A percentile compares a stretch with the other conserved stretches of the same genome.
phyloP scores from a whole-genome alignment of 1,139 yeast genomes.

The Hansenula sp. region DNA sequence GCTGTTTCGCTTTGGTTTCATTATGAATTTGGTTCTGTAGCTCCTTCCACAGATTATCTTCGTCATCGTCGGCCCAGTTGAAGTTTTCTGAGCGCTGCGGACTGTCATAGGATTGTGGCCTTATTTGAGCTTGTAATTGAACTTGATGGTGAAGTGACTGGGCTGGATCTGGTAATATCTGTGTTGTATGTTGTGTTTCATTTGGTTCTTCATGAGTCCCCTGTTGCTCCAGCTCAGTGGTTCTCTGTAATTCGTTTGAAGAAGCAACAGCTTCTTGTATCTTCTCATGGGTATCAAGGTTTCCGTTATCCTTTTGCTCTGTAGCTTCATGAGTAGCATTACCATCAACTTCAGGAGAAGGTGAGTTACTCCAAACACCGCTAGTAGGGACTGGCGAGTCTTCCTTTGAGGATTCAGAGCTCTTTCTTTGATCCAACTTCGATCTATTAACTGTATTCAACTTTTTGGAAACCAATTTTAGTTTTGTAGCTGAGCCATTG shows the following conservation, averaged over 20 bases:
- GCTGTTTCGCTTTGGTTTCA: neutral
- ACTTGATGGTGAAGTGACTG: neutral
- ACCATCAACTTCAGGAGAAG: neutral
- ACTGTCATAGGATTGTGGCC: neutral
- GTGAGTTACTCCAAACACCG: neutral
- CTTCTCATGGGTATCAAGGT: no score
- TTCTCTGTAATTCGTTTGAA: neutral
- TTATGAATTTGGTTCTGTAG: constrained; percentile 3
- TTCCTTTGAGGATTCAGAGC: neutral
- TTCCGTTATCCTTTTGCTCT: neutral
- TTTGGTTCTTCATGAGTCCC: neutral
- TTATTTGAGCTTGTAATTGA: neutral
- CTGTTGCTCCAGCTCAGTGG: no score
- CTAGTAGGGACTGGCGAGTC: neutral
- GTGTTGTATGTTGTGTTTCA: neutral
- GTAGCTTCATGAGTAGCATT: neutral
- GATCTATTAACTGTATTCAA: constrained; percentile 4
- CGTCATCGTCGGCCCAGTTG: neutral
- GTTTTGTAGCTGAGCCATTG: constrained; percentile 9
- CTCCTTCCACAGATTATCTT: constrained; percentile 4
- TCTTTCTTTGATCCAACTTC: constrained; percentile 4
- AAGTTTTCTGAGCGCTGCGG: neutral
- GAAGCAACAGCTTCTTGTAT: neutral
- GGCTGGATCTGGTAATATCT: neutral
- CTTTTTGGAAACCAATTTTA: constrained; percentile 18